These are phyloP conservation scores for Vachellia collinsii DNA, from an alignment of 306 rosid species.

Conservation along the genomic window DNA sequence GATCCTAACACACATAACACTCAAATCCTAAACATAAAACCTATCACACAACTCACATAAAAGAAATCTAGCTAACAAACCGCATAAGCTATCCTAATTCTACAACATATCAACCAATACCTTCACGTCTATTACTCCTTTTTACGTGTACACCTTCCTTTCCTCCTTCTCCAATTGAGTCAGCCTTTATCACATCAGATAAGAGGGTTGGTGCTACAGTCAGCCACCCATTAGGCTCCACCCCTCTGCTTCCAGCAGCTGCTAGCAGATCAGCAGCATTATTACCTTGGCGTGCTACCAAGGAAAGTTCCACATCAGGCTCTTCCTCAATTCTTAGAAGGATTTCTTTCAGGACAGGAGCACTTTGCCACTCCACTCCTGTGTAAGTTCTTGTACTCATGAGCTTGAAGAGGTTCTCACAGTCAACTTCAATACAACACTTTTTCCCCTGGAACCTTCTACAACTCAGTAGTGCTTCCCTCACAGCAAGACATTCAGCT, in stretches of 20 bases:
- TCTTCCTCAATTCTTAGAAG: neutral
- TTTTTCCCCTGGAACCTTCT: too few species aligned
- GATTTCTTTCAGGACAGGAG: neutral
- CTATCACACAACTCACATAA: too few species aligned
- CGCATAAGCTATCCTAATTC: too few species aligned
- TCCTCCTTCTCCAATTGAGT: neutral
- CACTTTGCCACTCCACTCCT: neutral
- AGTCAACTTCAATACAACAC: too few species aligned
- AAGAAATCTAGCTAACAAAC: too few species aligned
- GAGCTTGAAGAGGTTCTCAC: neutral
- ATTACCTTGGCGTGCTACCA: neutral
- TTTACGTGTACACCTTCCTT: neutral
- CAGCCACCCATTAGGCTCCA: neutral
- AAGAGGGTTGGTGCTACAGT: neutral
- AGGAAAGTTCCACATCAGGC: neutral
- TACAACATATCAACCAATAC: too few species aligned
- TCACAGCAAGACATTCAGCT: neutral
- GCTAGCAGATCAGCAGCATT: neutral
- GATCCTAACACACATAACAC: too few species aligned
- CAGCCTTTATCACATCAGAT: neutral
- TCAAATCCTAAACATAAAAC: too few species aligned
- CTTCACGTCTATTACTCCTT: too few species aligned
- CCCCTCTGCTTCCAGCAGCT: neutral
- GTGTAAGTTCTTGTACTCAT: too few species aligned
- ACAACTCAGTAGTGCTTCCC: neutral